These are phyloP conservation scores for Penicillium sp. DNA, from an alignment of 2,329 filamentous ascomycete genomes.

Conservation along the genomic window DNA sequence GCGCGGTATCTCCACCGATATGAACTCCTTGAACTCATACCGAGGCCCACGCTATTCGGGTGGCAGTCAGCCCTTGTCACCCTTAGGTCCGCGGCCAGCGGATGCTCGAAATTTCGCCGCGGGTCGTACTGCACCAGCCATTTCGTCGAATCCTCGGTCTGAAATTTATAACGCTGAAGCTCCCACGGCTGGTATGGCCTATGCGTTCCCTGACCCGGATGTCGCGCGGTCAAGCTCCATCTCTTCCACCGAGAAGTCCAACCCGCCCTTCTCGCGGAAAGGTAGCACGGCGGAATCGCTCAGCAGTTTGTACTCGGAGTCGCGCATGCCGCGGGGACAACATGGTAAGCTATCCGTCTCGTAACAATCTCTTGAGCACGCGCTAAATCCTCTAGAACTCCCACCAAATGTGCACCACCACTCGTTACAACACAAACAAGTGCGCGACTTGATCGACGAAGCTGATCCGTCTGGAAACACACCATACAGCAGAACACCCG, in stretches of 20 bases:
- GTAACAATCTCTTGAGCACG: too few species aligned
- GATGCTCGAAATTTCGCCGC: conserved; percentile 49
- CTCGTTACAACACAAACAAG: conserved; percentile 53
- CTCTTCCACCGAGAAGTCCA: conserved; percentile 39
- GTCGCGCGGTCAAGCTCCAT: conserved; percentile 45
- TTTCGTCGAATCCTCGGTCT: conserved; percentile 53
- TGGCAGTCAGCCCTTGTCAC: conserved; percentile 44
- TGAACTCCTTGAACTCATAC: conserved; percentile 43
- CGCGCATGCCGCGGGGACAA: conserved; percentile 51
- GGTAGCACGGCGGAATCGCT: conserved; percentile 53
- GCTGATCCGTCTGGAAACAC: conserved; percentile 47
- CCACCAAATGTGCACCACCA: conserved; percentile 54
- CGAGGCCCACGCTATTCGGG: conserved; percentile 47
- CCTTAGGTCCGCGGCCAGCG: conserved; percentile 42
- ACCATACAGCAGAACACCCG: conserved; percentile 55
- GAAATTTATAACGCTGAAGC: conserved; percentile 56
- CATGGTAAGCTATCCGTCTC: conserved; percentile 53
- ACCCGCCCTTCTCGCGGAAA: conserved; percentile 46
- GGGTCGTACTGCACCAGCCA: conserved; percentile 53
- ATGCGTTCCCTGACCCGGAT: conserved; percentile 56
- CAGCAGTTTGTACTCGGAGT: conserved; percentile 53
- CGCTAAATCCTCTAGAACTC: conserved; percentile 49
- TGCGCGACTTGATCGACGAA: conserved; percentile 52
- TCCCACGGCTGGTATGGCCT: conserved; percentile 54
- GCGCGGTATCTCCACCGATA: conserved; percentile 46